phyloP scores from a whole-genome alignment of 1,139 yeast genomes.

The Geotrichum carabidarum region DNA sequence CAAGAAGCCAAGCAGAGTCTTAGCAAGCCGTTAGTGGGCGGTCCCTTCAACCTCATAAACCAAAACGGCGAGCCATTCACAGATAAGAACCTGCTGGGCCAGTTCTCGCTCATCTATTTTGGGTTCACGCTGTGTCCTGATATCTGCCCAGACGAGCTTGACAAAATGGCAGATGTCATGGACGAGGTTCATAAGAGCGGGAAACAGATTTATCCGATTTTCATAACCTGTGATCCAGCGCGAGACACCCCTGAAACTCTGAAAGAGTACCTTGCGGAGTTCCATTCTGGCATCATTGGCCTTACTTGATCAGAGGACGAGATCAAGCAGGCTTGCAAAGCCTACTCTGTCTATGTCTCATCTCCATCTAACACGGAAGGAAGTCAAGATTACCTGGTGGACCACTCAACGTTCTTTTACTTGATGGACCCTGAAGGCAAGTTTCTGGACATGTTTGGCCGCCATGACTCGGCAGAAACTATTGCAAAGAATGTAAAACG shows the following conservation, averaged over 20 bases:
- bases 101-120: slow-evolving; percentile 77
- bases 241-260: slow-evolving; percentile 83
- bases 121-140: slow-evolving; percentile 98
- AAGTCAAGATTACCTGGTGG: slow-evolving; percentile 93
- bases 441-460: slow-evolving; percentile 89
- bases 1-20: slow-evolving; percentile 81
- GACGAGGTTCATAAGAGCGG: slow-evolving; percentile 52
- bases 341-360: slow-evolving; percentile 87
- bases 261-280: slow-evolving; percentile 73
- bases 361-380: slow-evolving; percentile 92
- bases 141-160: slow-evolving; percentile 95
- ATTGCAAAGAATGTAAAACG: slow-evolving; percentile 75
- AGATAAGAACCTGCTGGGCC: slow-evolving; percentile 66
- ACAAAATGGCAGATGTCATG: slow-evolving; percentile 77
- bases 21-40: slow-evolving; percentile 92
- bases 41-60: slow-evolving; percentile 71
- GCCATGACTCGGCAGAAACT: slow-evolving; percentile 74
- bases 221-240: slow-evolving; percentile 94
- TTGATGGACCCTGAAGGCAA: slow-evolving; percentile 96
- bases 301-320: slow-evolving; percentile 86
- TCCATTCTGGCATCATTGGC: slow-evolving; percentile 84
- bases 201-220: slow-evolving; percentile 52
- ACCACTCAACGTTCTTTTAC: slow-evolving; percentile 92
- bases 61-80: slow-evolving; percentile 69
- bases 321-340: slow-evolving; percentile 76